Base-by-base conservation (phyloP, 306 rosid genomes). In the Vigna mungo region DNA sequence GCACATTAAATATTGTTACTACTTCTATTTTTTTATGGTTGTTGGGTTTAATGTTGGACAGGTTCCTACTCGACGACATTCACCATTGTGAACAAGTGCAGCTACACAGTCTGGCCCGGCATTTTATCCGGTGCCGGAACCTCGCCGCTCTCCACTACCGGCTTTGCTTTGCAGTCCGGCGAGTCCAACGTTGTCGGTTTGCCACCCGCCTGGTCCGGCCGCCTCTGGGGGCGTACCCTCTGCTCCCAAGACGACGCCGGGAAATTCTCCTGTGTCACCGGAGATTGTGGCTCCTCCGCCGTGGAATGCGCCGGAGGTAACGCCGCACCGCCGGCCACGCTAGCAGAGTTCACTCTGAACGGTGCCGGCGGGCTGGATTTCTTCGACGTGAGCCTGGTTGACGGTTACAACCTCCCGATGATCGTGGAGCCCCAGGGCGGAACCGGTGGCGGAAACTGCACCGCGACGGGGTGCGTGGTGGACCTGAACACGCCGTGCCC, bases 361-460 rank as follows among this genome's bases (percentile, higher is more conserved):
- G 96, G 97, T 0, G 90, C 89, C 4, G 83, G 78, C 0, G 96
- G 96, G 9, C 86, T 90, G 0, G 97, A 94, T 44, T 94, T 92
- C 87, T 94, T 86, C 71, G 98, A 94, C 80, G 97, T 94, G 5
- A 94, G 98, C 77, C 89, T 94, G 8, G 98, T 94, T 1, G 97
- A 94, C 80, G 98, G 98, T 0, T 92, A 89, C 84, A 92, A 94
- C 82, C 92, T 94, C 1, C 89, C 97, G 0, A 82, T 94, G 91
- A 47, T 30, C 6, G 73, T 94, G 14, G 93, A 51, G 44, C 84
- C 97, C 0, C 81, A 82, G 63, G 91, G 93, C 0, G 96, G 85
- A 1, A 67, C 88, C 7, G 83, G 78, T 0, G 84, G 21, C 8
- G 93, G 91, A 1, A 92, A 89, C 76, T 94, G 98, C 78, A 86